phyloP scores from a whole-genome alignment of 148 eudicot species.

The Cornus kousa region DNA sequence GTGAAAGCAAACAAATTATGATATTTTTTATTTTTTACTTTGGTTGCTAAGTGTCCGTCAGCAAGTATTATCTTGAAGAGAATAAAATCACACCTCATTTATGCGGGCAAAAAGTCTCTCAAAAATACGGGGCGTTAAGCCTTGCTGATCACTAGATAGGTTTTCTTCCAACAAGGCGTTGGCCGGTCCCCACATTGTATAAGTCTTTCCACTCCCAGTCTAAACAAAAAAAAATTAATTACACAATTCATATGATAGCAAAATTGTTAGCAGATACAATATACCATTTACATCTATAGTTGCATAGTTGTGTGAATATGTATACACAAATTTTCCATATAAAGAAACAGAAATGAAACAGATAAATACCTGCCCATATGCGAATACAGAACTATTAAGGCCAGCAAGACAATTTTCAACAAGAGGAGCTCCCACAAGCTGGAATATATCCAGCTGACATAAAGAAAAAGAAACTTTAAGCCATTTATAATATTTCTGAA shows the following conservation, averaged over 20 bases:
- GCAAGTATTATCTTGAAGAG: neutral
- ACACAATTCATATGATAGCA: neutral
- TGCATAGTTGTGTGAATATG: no score
- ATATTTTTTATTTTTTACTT: no score
- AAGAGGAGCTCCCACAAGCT: conserved; percentile 92
- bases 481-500: neutral
- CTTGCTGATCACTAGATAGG: conserved; percentile 64
- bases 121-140: conserved; percentile 90
- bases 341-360: neutral
- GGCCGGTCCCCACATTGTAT: conserved; percentile 97
- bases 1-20: conserved; percentile 9
- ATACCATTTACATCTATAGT: neutral
- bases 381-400: conserved; percentile 95
- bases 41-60: neutral
- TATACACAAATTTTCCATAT: neutral
- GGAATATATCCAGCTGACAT: conserved; percentile 78
- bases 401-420: conserved; percentile 98
- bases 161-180: conserved; percentile 79
- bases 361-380: conserved; percentile 87
- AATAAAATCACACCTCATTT: conserved; percentile 52
- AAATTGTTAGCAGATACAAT: neutral
- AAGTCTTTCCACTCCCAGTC: conserved; percentile 99
- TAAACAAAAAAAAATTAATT: conserved; percentile 15
- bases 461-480: conserved; percentile 7
- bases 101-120: conserved; percentile 75